Conservation (phyloP, 2,329 filamentous ascomycete genomes). For the Annulohypoxylon truncatum region DNA sequence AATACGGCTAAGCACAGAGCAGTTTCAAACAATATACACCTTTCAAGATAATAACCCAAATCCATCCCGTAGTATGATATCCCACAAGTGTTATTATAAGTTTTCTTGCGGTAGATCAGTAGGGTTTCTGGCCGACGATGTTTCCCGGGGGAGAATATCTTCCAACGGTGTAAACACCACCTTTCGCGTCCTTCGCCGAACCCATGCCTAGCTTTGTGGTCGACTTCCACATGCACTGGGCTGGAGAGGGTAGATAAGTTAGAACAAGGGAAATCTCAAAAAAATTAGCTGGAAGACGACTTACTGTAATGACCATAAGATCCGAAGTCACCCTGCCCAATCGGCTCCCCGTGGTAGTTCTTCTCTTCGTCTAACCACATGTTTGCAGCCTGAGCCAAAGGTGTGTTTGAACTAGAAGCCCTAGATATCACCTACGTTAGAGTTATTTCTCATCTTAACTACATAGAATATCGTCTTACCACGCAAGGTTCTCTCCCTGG, state of each 20-base stretch:
- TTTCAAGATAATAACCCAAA: not conserved
- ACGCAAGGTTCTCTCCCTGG: constrained; percentile 53
- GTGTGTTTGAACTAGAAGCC: constrained; percentile 35
- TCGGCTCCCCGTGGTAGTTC: constrained; percentile 50
- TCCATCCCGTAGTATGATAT: not conserved
- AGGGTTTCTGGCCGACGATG: constrained; percentile 43
- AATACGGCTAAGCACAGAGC: not conserved
- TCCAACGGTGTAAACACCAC: constrained; percentile 42
- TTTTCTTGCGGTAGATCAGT: constrained; percentile 24
- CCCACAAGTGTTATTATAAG: not conserved
- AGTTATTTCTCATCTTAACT: not conserved
- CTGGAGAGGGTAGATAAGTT: constrained; percentile 24
- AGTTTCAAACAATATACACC: too few species aligned
- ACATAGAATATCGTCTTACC: constrained; percentile 33
- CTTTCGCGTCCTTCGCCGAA: constrained; percentile 43
- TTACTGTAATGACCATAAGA: constrained; percentile 52
- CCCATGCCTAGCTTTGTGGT: constrained; percentile 45
- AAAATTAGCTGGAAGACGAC: constrained; percentile 14
- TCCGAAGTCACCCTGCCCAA: constrained; percentile 51
- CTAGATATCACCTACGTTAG: constrained; percentile 15
- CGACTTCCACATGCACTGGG: constrained; percentile 49
- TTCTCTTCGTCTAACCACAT: constrained; percentile 51
- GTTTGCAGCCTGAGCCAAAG: constrained; percentile 44
- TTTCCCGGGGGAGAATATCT: constrained; percentile 46
- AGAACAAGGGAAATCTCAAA: not conserved